These are phyloP conservation scores for Dipodascus albidus DNA, from an alignment of 805 yeast species.

Conservation along the genomic window DNA sequence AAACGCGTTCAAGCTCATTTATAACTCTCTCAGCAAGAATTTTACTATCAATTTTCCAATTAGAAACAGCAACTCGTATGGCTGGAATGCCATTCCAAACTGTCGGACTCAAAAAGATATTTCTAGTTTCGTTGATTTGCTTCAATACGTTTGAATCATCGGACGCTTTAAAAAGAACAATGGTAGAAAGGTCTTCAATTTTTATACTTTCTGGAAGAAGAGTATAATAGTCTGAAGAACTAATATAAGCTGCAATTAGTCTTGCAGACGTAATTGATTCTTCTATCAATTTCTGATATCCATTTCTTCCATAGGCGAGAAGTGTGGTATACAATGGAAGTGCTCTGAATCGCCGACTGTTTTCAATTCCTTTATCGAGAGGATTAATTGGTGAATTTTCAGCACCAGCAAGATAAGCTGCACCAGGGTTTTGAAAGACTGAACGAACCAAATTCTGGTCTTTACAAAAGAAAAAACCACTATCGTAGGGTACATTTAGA, in stretches of 20 bases:
- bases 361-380: constrained; percentile 15
- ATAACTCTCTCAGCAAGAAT: neutral
- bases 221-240: constrained; percentile 9
- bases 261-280: constrained; percentile 9
- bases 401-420: constrained; percentile 11
- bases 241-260: constrained; percentile 9
- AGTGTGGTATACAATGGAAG: constrained; percentile 15
- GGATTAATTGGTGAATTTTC: constrained; percentile 5
- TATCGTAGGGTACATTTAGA: constrained; percentile 18
- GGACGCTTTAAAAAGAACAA: constrained; percentile 15
- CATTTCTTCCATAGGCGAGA: constrained; percentile 14
- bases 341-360: constrained; percentile 15
- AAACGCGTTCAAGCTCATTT: neutral
- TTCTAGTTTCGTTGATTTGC: constrained; percentile 10
- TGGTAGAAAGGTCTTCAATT: constrained; percentile 7
- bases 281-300: constrained; percentile 12
- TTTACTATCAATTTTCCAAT: constrained; percentile 11
- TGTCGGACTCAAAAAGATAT: constrained; percentile 14
- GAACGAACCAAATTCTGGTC: constrained; percentile 1
- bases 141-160: constrained; percentile 3
- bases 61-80: constrained; percentile 15
- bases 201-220: constrained; percentile 7
- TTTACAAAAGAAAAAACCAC: constrained; percentile 12
- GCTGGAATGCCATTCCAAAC: constrained; percentile 15
- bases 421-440: constrained; percentile 15